Conservation (phyloP, 2,329 filamentous ascomycete genomes). For the Chaetomiaceae sp. region DNA sequence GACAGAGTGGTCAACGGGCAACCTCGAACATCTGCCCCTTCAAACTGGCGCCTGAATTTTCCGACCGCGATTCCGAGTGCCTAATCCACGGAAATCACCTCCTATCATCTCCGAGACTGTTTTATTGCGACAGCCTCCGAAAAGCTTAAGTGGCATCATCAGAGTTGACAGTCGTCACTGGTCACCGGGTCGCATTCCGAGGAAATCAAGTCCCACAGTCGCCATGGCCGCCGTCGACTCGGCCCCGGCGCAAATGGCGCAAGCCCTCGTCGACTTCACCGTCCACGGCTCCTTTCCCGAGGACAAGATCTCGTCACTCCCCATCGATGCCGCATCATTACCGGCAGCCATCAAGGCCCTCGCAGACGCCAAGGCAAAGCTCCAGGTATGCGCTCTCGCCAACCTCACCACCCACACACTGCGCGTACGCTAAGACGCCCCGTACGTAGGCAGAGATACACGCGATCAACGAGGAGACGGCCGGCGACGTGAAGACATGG, state of each 20-base stretch:
- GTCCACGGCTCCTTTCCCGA: slow-evolving; percentile 43
- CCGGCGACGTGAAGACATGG: slow-evolving; percentile 79
- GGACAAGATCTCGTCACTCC: slow-evolving; percentile 38
- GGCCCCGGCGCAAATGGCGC: slow-evolving; percentile 34
- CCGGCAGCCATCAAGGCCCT: slow-evolving; percentile 39
- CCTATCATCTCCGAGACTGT: no score
- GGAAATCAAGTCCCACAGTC: background rate
- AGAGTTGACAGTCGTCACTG: no score
- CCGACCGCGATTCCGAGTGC: no score
- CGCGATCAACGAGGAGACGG: slow-evolving; percentile 68
- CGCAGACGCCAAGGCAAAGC: slow-evolving; percentile 37
- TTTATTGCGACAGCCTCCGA: no score
- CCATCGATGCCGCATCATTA: slow-evolving; percentile 34
- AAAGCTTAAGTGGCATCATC: no score
- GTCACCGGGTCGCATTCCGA: background rate
- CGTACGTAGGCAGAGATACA: slow-evolving; percentile 63
- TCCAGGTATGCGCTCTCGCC: slow-evolving; percentile 37
- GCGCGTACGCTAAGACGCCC: slow-evolving; percentile 8
- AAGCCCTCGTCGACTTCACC: slow-evolving; percentile 61
- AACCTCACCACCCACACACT: background rate
- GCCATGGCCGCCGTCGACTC: slow-evolving; percentile 19
- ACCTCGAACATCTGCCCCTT: no score
- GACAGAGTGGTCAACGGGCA: no score
- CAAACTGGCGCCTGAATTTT: no score
- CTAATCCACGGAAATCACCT: no score